Conservation (phyloP, 75 land plant species). For the Sequoiadendron giganteum region DNA sequence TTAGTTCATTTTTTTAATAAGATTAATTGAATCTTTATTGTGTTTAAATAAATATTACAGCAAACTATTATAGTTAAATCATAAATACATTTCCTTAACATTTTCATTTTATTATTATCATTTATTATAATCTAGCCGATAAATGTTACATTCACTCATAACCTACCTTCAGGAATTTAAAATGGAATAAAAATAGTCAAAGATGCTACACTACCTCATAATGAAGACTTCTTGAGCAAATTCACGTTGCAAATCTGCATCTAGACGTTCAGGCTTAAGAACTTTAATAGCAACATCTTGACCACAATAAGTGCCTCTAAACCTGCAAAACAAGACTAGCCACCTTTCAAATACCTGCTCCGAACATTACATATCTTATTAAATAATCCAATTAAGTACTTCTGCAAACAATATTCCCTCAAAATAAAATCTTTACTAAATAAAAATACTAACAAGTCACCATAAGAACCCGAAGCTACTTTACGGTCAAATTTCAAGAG, state of each 20-base stretch:
- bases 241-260: constrained; percentile 75
- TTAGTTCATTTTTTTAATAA: background rate
- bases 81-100: background rate
- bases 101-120: background rate
- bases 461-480: constrained; percentile 93
- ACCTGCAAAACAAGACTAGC: constrained; percentile 37
- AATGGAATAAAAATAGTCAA: background rate
- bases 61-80: background rate
- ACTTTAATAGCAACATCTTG: constrained; percentile 98
- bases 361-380: background rate
- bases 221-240: constrained; percentile 96
- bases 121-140: background rate
- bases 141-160: background rate
- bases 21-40: background rate
- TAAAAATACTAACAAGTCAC: constrained; percentile 80
- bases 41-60: background rate
- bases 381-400: background rate
- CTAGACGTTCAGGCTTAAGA: constrained; percentile 80
- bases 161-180: background rate
- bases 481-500: constrained; percentile 68
- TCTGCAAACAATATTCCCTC: background rate
- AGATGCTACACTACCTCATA: constrained; percentile 65
- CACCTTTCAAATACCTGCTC: background rate
- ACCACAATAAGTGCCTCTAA: constrained; percentile 87
- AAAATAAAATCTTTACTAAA: background rate